Evolutionary conservation across 2,329 filamentous ascomycete species (phyloP), one percentile per base, ranked within the genome.

Genomic region (Pseudogymnoascus sp.): DNA sequence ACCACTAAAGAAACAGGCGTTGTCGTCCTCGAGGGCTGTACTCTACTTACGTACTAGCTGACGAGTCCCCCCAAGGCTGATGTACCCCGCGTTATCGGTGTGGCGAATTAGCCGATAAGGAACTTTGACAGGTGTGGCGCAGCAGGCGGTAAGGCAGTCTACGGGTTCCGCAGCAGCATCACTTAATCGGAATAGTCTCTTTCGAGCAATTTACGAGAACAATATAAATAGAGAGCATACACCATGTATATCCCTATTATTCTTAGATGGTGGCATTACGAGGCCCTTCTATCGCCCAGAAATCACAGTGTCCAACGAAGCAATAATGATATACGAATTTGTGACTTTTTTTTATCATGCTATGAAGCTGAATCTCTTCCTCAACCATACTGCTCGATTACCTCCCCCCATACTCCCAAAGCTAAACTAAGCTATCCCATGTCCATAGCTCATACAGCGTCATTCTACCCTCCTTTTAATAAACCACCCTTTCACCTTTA

Each of bases 21-120:
- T n/a, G 50, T 56, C 29, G 50, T 33, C 46, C 15, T 53, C 26
- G 46, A 56, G n/a, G 29, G 46, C 26, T 31, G 46, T 33, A 19
- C 50, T 56, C 9, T 56, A 56, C 50, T 56, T 56, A 56, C 50
- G 29, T 56, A 56, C 50, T 56, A 56, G 50, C 29, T 56, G 50
- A 56, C 50, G 50, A 56, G 46, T 53, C 46, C 46, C 46, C 46
- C 26, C 23, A 53, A 53, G 26, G 29, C 15, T 4, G 7, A 33
- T 33, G n/a, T 50, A 56, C 50, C 50, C 50, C 50, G 50, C 50
- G 50, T 21, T 56, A 56, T 56, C 33, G 4, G 21, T 60, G 59
- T 60, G 59, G 59, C 59, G 59, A 60, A 42, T 38, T 38, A 60
- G 33, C 33, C 59, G 59, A 60, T 60, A 60, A 60, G 59, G 15